Evolutionary conservation across 495 filamentous ascomycete species (phyloP).

Genomic region (Penicillium flavigenum): DNA sequence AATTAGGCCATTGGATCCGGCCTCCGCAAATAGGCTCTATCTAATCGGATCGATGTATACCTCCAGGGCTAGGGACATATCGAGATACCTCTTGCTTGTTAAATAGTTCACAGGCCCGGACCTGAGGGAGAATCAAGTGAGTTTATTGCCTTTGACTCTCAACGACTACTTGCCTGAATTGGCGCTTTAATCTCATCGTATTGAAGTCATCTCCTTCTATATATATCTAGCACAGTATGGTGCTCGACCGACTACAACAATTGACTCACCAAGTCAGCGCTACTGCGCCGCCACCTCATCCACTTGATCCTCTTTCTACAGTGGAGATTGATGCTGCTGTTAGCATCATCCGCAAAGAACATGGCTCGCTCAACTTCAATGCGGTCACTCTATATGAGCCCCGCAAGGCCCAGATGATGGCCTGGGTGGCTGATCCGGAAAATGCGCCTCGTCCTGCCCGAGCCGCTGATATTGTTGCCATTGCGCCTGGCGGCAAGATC

Average conservation of each 20-base stretch:
- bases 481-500: constrained; percentile 74
- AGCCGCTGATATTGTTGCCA: constrained; percentile 83
- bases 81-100: neutral
- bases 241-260: constrained; percentile 67
- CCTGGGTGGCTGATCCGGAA: constrained; percentile 69
- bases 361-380: constrained; percentile 79
- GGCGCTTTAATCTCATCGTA: neutral
- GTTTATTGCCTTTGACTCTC: neutral
- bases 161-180: neutral
- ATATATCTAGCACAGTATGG: constrained; percentile 44
- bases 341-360: constrained; percentile 63
- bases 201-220: neutral
- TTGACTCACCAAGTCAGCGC: constrained; percentile 64
- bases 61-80: neutral
- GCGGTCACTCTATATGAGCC: constrained; percentile 87
- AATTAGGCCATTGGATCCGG: constrained; percentile 30
- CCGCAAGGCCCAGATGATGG: constrained; percentile 80
- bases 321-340: constrained; percentile 77
- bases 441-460: constrained; percentile 63
- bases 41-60: constrained; percentile 18
- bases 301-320: constrained; percentile 79
- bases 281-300: constrained; percentile 60
- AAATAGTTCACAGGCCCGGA: constrained; percentile 2
- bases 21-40: constrained; percentile 25
- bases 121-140: neutral